phyloP scores from a whole-genome alignment of 179 eudicot genomes.

The Silene vulgaris region DNA sequence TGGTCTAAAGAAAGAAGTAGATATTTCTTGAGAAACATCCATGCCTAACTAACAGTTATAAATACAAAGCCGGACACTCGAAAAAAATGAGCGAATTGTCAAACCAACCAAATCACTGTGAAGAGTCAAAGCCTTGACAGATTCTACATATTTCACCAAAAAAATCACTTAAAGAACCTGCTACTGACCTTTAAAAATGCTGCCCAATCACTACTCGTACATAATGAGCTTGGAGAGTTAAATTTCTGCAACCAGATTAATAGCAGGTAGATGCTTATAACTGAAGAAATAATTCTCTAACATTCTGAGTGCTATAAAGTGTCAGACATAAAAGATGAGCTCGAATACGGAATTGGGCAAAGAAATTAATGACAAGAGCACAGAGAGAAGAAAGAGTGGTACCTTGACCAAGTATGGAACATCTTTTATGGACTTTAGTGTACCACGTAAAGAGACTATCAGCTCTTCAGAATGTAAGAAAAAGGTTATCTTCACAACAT shows the following conservation, averaged over 20 bases:
- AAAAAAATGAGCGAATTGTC: neutral
- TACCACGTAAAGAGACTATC: slow-evolving; percentile 65
- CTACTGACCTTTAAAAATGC: slow-evolving; percentile 71
- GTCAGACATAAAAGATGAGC: neutral
- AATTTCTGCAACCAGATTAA: slow-evolving; percentile 56
- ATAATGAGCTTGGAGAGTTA: slow-evolving; percentile 87
- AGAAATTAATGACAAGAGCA: slow-evolving; percentile 9
- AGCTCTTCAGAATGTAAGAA: slow-evolving; percentile 73
- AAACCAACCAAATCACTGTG: neutral
- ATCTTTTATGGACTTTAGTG: slow-evolving; percentile 81
- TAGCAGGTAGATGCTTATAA: slow-evolving; percentile 5
- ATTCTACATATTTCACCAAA: neutral
- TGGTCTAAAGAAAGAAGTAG: neutral
- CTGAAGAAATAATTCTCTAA: slow-evolving; percentile 1
- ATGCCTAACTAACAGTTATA: neutral
- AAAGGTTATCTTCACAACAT: slow-evolving; percentile 68
- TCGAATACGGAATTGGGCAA: slow-evolving; percentile 8
- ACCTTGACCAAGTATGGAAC: slow-evolving; percentile 90
- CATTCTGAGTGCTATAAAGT: neutral
- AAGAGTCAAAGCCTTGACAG: neutral
- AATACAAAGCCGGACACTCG: neutral
- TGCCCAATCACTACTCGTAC: slow-evolving; percentile 84
- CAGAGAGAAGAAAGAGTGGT: slow-evolving; percentile 13
- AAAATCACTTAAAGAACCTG: neutral
- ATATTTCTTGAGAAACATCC: neutral